Evolutionary conservation across 106 monocot genomes (phyloP), one percentile per base, ranked within the genome.

Genomic region (Chionographis japonica): DNA sequence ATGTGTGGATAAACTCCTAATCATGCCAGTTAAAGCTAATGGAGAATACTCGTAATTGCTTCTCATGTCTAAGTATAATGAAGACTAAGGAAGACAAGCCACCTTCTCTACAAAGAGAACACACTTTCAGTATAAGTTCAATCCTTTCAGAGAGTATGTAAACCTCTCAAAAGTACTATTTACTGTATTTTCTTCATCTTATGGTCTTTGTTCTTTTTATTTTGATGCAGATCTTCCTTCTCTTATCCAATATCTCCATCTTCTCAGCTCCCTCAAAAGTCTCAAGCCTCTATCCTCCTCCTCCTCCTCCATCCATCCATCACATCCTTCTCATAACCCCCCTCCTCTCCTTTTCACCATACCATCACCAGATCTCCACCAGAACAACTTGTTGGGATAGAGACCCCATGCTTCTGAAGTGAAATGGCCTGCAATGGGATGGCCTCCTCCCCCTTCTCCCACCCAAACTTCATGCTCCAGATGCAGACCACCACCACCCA

Each of bases 391-490:
- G 61, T 15, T 51, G 58, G 11, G 6, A 57, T 17, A 52, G 39
- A 68, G 69, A 57, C 58, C 12, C 61, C 68, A 65, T 67, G 73
- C 37, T 50, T 39, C 54, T 51, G 61, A 70, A 68, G 66, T 56
- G 27, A 65, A 39, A 91, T 88, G 80, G 55, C 76, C 37, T 82
- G 79, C 86, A 82, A 91, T 77, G 84, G 76, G 14, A 83, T 75
- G 76, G 65, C 63, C 57, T 51, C 77, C 40, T 77, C 92, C 19
- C 66, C 92, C 42, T 92, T 88, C 81, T 88, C 88, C 74, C 79
- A 81, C 52, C 67, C 88, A 2, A 83, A 80, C 75, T 88, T 92
- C 66, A 66, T 92, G 9, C 67, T 88, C 42, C 92, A 85, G 64
- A 74, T 81, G 83, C 86, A 86, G 61, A 77, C 78, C 0, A 72